Percentiles rank a stretch among this genome's conserved stretches.
Conservation (phyloP, 2,329 filamentous ascomycete genomes). For the Phialophora expanda region DNA sequence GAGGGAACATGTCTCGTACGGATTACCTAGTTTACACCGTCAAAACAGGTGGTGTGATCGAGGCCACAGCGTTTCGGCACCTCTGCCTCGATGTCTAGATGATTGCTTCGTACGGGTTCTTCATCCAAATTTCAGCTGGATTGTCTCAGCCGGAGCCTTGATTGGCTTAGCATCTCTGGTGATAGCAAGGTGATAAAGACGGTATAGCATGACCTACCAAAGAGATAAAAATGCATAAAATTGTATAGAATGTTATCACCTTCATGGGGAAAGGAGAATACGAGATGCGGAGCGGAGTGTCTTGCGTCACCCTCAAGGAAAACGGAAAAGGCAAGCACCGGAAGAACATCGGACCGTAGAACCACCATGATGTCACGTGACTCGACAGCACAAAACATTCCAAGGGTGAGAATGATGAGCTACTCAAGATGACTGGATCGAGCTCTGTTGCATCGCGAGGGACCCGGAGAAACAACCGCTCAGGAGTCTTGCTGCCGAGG, state of each 20-base stretch:
- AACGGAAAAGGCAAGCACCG: background rate
- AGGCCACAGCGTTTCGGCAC: background rate
- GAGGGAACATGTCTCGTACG: background rate
- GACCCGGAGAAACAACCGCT: background rate
- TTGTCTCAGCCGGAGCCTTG: too few relatives aligned
- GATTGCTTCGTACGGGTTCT: too few relatives aligned
- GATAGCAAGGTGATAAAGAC: too few relatives aligned
- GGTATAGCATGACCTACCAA: too few relatives aligned
- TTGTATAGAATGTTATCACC: too few relatives aligned
- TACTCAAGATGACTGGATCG: background rate
- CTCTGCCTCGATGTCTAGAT: too few relatives aligned
- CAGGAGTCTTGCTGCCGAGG: background rate
- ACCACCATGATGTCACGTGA: background rate
- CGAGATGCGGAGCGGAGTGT: too few relatives aligned
- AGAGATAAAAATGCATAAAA: too few relatives aligned
- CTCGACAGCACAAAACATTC: background rate
- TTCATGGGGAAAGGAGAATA: too few relatives aligned
- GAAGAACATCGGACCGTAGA: background rate
- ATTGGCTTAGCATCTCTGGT: too few relatives aligned
- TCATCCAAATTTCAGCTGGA: too few relatives aligned
- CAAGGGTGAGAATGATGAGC: background rate
- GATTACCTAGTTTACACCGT: background rate
- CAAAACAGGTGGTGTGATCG: background rate
- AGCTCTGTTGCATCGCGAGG: background rate
- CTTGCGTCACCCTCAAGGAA: too few relatives aligned